These are phyloP conservation scores for Paraconiothyrium sp. DNA, from an alignment of 2,329 filamentous ascomycete species.

Conservation along the genomic window DNA sequence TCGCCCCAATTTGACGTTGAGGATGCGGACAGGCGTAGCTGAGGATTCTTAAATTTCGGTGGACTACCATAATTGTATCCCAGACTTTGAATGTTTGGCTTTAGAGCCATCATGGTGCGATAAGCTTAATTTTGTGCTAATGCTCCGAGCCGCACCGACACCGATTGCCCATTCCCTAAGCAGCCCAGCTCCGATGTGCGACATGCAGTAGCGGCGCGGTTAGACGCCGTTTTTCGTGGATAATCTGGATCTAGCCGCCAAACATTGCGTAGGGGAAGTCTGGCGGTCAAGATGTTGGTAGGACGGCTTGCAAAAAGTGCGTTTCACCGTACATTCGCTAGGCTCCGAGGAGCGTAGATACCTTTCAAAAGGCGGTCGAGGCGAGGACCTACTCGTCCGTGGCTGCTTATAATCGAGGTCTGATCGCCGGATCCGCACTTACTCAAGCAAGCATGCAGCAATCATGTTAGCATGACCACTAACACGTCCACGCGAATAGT, in stretches of 20 bases:
- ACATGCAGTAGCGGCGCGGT: conserved; percentile 10
- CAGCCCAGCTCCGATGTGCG: neutral
- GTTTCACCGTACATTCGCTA: neutral
- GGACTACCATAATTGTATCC: too few species aligned
- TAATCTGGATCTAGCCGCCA: conserved; percentile 8
- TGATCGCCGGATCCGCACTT: neutral
- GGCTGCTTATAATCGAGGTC: neutral
- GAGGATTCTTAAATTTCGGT: neutral
- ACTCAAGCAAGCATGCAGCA: neutral
- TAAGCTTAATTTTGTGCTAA: conserved; percentile 14
- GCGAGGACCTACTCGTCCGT: neutral
- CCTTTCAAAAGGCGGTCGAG: neutral
- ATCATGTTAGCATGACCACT: neutral
- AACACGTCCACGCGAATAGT: neutral
- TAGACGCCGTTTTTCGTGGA: neutral
- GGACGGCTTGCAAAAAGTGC: neutral
- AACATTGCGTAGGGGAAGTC: conserved; percentile 2
- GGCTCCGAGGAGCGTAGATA: neutral
- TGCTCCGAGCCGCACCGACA: conserved; percentile 1
- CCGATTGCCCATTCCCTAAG: neutral
- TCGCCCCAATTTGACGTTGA: neutral
- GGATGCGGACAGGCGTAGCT: neutral
- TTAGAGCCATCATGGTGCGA: conserved; percentile 15
- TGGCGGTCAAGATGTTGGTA: conserved; percentile 6
- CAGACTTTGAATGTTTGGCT: too few species aligned